A percentile compares a stretch with the other conserved stretches of the same genome.
phyloP scores from a whole-genome alignment of 176 grass and related monocot species.

The Guadua angustifolia region DNA sequence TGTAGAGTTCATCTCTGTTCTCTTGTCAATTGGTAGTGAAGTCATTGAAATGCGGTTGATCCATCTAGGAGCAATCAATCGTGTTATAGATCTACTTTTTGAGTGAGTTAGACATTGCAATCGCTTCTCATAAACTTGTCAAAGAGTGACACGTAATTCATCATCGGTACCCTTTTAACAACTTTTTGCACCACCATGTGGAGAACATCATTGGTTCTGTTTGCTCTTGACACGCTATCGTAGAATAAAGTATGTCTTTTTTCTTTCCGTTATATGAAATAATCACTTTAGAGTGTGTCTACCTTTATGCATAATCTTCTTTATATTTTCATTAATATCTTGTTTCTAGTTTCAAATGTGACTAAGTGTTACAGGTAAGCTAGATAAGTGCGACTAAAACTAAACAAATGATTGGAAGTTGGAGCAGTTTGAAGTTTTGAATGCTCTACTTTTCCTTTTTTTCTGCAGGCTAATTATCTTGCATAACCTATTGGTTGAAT shows the following conservation, averaged over 20 bases:
- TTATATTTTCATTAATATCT: background rate
- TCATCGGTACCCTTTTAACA: too few relatives aligned
- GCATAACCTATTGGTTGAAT: background rate
- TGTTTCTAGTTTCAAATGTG: slow-evolving; percentile 28
- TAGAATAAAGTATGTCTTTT: slow-evolving; percentile 67
- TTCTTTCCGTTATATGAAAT: background rate
- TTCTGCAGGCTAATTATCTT: background rate
- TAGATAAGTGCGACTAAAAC: background rate
- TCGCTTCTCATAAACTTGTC: too few relatives aligned
- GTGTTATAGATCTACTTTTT: too few relatives aligned
- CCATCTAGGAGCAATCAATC: too few relatives aligned
- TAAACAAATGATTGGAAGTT: background rate
- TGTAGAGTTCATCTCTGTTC: too few relatives aligned
- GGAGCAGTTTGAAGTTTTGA: background rate
- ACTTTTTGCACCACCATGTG: too few relatives aligned
- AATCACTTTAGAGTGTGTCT: slow-evolving; percentile 34
- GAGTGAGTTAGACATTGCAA: too few relatives aligned
- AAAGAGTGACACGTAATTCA: too few relatives aligned
- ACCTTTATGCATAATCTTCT: slow-evolving; percentile 5
- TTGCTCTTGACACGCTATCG: slow-evolving; percentile 79
- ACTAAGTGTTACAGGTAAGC: background rate
- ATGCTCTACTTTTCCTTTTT: background rate
- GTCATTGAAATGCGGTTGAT: too few relatives aligned
- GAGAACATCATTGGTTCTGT: too few relatives aligned
- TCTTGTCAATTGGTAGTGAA: too few relatives aligned